phyloP scores from a whole-genome alignment of 495 filamentous ascomycete species.

The Friedmanniomyces endolithicus region DNA sequence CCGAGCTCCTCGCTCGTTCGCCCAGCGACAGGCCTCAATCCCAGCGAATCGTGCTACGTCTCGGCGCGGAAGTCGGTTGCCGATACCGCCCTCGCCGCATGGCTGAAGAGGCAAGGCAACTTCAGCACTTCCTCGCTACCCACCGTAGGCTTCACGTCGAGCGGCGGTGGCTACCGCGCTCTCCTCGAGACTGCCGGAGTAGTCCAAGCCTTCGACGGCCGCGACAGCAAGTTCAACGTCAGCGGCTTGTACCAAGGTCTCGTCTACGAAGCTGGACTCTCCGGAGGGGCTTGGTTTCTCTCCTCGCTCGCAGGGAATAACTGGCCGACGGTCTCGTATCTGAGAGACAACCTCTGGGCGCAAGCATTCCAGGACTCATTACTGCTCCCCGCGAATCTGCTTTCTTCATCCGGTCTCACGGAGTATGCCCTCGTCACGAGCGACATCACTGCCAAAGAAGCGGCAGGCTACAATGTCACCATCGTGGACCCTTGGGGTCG shows the following conservation, averaged over 20 bases:
- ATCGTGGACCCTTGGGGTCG: constrained; percentile 35
- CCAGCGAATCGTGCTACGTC: constrained; percentile 27
- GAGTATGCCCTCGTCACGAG: constrained; percentile 23
- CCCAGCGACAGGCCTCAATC: constrained; percentile 21
- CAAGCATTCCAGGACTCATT: constrained; percentile 28
- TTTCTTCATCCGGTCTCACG: constrained; percentile 11
- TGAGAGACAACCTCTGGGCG: constrained; percentile 32
- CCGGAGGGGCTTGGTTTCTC: constrained; percentile 38
- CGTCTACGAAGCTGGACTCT: constrained; percentile 37
- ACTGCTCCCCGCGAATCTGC: constrained; percentile 21
- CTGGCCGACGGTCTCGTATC: constrained; percentile 32
- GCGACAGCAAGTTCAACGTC: constrained; percentile 30
- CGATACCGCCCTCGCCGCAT: constrained; percentile 25
- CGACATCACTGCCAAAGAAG: constrained; percentile 32
- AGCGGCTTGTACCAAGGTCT: constrained; percentile 36
- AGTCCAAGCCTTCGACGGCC: constrained; percentile 33
- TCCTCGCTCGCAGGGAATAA: constrained; percentile 34
- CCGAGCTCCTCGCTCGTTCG: constrained; percentile 25
- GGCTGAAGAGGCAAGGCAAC: constrained; percentile 29
- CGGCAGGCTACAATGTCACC: constrained; percentile 32
- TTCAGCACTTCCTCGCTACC: constrained; percentile 27
- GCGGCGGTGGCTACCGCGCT: constrained; percentile 37
- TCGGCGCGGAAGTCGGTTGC: constrained; percentile 27
- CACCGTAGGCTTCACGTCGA: constrained; percentile 31
- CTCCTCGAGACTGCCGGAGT: constrained; percentile 37